Base-by-base conservation (phyloP, 2,329 filamentous ascomycete species). In the Shiraia sp. region DNA sequence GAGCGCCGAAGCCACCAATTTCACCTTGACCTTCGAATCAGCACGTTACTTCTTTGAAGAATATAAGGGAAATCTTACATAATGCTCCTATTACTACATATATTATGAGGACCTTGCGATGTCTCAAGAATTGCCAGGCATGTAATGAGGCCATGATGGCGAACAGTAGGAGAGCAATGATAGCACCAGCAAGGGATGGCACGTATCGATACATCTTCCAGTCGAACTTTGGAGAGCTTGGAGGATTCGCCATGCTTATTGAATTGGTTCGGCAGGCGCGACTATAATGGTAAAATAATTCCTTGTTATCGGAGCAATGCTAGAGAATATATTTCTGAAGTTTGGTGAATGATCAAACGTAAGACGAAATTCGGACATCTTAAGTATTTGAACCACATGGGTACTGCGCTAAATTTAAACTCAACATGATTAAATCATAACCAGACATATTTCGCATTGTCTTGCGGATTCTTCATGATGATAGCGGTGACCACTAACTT, bases 1-100 rank as follows among this genome's bases (percentile, higher is more conserved):
- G 66, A 6, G 67, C 66, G 6, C 60, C 64, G 42, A 72, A 75
- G 22, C 74, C 74, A 10, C 60, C 59, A 2, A 68, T 47, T 51
- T 78, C 71, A 38, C 68, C 71, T 72, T 4, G 4, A 5, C 19
- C 4, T 22, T 5, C 4, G 8, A 22, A 14, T 41, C 22, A 23
- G 43, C 19, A 45, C n/a, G 31, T 13, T 24, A 6, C 3, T 23
- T 14, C 17, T 26, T 4, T 12, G 17, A n/a, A 10, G 15, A 25
- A 14, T 13, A 8, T 7, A 0, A 15, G 9, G 32, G 6, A 28
- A 9, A 6, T 43, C 54, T 42, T 50, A 66, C 61, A 61, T 0
- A 61, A 10, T 7, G 61, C 51, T 7, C 62, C 62, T 6, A 66
- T 40, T 8, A 66, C 34, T 1, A 65, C 44, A 36, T 56, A 65